Evolutionary conservation across 2,329 filamentous ascomycete species (phyloP), one percentile per base, ranked within the genome.

Genomic region (Emericellopsis atlantica): DNA sequence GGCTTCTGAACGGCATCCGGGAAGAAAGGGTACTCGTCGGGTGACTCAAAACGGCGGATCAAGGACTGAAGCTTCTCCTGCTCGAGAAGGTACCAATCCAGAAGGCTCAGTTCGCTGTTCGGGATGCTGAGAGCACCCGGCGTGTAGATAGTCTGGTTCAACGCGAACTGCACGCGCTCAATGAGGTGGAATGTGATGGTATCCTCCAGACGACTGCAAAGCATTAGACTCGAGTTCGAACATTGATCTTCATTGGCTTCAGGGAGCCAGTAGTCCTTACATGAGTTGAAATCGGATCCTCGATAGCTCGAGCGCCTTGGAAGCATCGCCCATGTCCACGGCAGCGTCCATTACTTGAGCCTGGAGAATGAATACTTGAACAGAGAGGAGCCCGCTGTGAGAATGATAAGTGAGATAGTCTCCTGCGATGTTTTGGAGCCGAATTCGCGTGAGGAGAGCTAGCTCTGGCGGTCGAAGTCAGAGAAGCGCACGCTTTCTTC

Each of bases 21-120:
- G 67, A 95, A 98, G 76, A 96, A 98, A 18, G 92, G 86, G 61
- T 95, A 90, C 65, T 98, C 92, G 69, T 98, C 92, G 32, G 92
- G 92, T 0, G 87, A 87, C 60, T 98, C 81, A 70, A 88, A 98
- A 57, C 92, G 87, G 50, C 92, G 87, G 50, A 98, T 89, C 40
- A 87, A 76, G 12, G 89, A 95, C 59, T 98, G 90, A 6, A 96
- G 69, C 46, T 79, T 81, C 64, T 98, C 92, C 57, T 95, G 86
- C 60, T 95, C 84, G 50, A 72, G 74, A 23, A 96, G 79, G 57
- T 95, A 83, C 84, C 90, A 98, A 70, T 96, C 92, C 59, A 94
- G 79, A 58, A 98, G 85, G 59, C 82, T 88, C 42, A 92, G 74
- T 40, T 75, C 58, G 58, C 70, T 76, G 55, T 78, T 66, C 15